Percentiles rank a stretch among this genome's conserved stretches.
Conservation (phyloP, 2,329 filamentous ascomycete genomes). For the Aureobasidium sp. region DNA sequence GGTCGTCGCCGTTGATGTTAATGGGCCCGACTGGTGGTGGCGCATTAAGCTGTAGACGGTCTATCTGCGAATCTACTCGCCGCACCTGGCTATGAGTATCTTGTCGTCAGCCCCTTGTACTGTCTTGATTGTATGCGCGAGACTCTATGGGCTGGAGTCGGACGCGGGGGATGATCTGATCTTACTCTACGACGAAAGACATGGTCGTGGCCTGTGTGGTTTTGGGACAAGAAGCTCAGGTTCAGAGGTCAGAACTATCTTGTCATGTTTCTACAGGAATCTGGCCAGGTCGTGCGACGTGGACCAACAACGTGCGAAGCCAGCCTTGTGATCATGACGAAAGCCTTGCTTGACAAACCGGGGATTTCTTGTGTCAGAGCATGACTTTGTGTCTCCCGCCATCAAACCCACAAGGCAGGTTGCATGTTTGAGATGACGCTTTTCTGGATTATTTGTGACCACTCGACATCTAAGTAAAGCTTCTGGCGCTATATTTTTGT, state of each 20-base stretch:
- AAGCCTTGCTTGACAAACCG: neutral
- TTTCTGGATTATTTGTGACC: neutral
- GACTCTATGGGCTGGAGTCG: neutral
- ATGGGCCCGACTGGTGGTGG: conserved; percentile 17
- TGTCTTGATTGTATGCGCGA: neutral
- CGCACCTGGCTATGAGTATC: conserved; percentile 42
- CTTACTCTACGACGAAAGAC: conserved; percentile 29
- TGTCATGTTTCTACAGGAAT: neutral
- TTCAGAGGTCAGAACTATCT: neutral
- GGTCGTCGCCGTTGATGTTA: conserved; percentile 15
- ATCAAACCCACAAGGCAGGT: neutral
- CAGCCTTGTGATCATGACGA: conserved; percentile 3
- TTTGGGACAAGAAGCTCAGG: neutral
- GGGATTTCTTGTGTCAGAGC: neutral
- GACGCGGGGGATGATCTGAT: neutral
- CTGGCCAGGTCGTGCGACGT: neutral
- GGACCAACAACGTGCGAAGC: conserved; percentile 3
- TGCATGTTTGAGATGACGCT: neutral
- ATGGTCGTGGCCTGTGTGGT: conserved; percentile 18
- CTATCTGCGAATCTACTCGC: conserved; percentile 50
- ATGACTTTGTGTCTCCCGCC: neutral
- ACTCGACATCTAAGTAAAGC: neutral
- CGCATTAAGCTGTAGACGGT: conserved; percentile 45
- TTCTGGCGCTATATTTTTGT: neutral
- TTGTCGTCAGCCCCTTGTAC: neutral